These are phyloP conservation scores for Chrysosporium keratinophilum DNA, from an alignment of 2,329 filamentous ascomycete species.

Conservation along the genomic window DNA sequence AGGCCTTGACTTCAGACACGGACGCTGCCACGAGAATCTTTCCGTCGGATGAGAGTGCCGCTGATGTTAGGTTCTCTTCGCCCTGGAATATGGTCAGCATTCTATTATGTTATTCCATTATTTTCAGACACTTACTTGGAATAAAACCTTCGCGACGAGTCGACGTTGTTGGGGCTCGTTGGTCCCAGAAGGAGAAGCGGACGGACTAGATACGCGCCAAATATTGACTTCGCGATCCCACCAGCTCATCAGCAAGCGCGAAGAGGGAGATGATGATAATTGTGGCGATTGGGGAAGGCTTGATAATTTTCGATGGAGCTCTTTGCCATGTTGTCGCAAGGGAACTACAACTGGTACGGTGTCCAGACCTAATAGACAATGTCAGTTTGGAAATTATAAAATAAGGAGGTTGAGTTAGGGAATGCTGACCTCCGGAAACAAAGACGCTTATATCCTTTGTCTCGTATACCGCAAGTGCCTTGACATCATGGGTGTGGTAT, in stretches of 20 bases:
- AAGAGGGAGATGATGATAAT: slow-evolving; percentile 59
- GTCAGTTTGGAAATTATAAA: slow-evolving; percentile 5
- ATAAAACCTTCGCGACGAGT: slow-evolving; percentile 57
- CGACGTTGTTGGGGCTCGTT: slow-evolving; percentile 30
- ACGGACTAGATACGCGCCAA: slow-evolving; percentile 52
- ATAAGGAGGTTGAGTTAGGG: slow-evolving; percentile 19
- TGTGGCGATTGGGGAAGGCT: slow-evolving; percentile 70
- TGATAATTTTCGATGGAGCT: slow-evolving; percentile 73
- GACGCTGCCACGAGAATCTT: slow-evolving; percentile 68
- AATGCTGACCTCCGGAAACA: slow-evolving; percentile 66
- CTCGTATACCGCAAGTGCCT: slow-evolving; percentile 85
- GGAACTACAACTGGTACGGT: slow-evolving; percentile 73
- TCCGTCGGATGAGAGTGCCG: slow-evolving; percentile 60
- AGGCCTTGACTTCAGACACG: slow-evolving; percentile 62
- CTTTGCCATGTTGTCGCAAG: slow-evolving; percentile 62
- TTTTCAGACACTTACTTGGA: slow-evolving; percentile 30
- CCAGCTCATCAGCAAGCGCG: slow-evolving; percentile 75
- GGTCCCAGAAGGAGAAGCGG: slow-evolving; percentile 40
- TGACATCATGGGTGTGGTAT: slow-evolving; percentile 90
- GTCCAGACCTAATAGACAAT: slow-evolving; percentile 57
- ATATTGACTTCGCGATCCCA: slow-evolving; percentile 82
- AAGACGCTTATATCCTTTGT: slow-evolving; percentile 71
- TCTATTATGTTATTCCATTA: not conserved
- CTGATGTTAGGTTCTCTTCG: slow-evolving; percentile 73
- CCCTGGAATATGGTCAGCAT: slow-evolving; percentile 44